Evolutionary conservation across 768 basidiomycete genomes (phyloP), one percentile per base, ranked within the genome.

Genomic region (Rhizopogon salebrosus): DNA sequence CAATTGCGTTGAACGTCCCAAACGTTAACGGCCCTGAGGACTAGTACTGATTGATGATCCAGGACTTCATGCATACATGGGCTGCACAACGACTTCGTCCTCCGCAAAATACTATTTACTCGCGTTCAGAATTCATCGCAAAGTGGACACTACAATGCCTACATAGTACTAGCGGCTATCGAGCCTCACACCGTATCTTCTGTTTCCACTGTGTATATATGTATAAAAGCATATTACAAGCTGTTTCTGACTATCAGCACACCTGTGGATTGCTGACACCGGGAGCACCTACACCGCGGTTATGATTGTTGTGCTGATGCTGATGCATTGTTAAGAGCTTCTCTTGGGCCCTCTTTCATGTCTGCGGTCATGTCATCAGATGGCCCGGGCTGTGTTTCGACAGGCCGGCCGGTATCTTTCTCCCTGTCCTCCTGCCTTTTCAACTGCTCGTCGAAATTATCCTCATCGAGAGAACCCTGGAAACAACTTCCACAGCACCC

Each of bases 401-500:
- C 55, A 18, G 57, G 57, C 41, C 45, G 42, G 18, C 46, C 31
- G 29, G 39, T 29, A 40, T 51, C 53, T 51, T 55, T 54, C 16
- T 55, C 55, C 37, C 53, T 60, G 41, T 61, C 60, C 51, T 55
- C 62, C 11, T 60, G 57, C 51, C 49, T 57, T 37, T 56, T 66
- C 56, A 66, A 11, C 35, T 55, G 66, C 39, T 68, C 66, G 27
- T 68, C 66, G 43, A 68, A 60, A 51, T 60, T 54, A 27, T 70
- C 67, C 14, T 59, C 39, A 50, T 68, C 39, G 48, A 70, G 70
- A 38, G 62, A 60, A n/a, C 60, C 56, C 22, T 60, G 58, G 13
- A 51, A 68, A 34, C 68, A 66, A 40, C 59, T 57, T 11, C 62
- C 58, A 40, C 66, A 68, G 31, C 62, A 68, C 13, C 66, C 65